phyloP scores from a whole-genome alignment of 1,284 basidiomycete genomes.

The Trichosporon faecale region DNA sequence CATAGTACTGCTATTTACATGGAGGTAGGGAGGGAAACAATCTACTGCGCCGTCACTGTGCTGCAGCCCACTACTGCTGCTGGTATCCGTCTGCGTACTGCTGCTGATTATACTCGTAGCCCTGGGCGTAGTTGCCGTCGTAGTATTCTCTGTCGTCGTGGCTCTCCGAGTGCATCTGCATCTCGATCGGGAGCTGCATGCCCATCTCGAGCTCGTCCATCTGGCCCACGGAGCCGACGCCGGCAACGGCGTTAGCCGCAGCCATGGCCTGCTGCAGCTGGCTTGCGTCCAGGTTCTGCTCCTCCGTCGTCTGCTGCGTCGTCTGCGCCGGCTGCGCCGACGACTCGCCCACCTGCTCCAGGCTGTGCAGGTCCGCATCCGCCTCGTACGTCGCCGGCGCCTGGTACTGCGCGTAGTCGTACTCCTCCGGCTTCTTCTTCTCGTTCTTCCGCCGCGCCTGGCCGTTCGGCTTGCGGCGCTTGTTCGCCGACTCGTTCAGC shows the following conservation, averaged over 20 bases:
- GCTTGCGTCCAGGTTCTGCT: conserved; percentile 35
- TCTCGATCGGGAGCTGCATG: conserved; percentile 49
- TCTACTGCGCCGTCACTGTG: not conserved
- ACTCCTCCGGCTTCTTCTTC: conserved; percentile 21
- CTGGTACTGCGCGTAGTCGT: conserved; percentile 21
- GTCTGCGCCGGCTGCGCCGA: not conserved
- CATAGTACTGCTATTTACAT: conserved; percentile 3
- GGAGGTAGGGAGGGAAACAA: not conserved
- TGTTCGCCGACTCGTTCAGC: conserved; percentile 18
- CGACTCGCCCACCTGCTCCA: not conserved
- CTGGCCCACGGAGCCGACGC: conserved; percentile 32
- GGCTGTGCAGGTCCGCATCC: not conserved
- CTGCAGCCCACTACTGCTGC: conserved; percentile 1
- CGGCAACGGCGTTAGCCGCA: conserved; percentile 28
- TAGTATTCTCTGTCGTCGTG: conserved; percentile 32
- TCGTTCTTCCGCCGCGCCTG: conserved; percentile 26
- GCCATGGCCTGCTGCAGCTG: conserved; percentile 50
- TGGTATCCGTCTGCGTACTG: conserved; percentile 13
- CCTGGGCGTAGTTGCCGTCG: conserved; percentile 13
- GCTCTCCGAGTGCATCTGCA: conserved; percentile 46
- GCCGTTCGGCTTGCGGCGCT: conserved; percentile 28
- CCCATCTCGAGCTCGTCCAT: conserved; percentile 52
- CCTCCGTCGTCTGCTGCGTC: conserved; percentile 6
- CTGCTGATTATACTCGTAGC: conserved; percentile 15
- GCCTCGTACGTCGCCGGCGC: not conserved